phyloP scores from a whole-genome alignment of 176 grass and related monocot genomes.

The Carex cristatella region DNA sequence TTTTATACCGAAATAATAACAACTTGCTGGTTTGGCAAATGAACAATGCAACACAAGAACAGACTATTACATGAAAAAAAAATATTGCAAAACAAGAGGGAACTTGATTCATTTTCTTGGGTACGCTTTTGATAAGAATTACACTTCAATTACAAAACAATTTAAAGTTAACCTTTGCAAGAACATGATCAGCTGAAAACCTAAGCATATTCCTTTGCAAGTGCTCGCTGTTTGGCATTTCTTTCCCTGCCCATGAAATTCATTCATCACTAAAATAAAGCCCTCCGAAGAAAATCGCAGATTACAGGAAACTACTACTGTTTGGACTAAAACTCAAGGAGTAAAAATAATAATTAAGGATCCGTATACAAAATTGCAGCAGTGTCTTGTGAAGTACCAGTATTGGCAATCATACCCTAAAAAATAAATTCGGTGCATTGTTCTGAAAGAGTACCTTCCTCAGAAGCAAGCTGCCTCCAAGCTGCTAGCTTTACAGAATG shows the following conservation, averaged over 20 bases:
- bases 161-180: constrained; percentile 63
- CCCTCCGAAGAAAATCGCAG: background rate
- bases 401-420: background rate
- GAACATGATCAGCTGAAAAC: constrained; percentile 75
- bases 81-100: background rate
- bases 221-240: constrained; percentile 43
- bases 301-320: background rate
- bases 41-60: background rate
- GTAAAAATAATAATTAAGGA: background rate
- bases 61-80: background rate
- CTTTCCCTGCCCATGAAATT: constrained; percentile 51
- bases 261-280: constrained; percentile 1
- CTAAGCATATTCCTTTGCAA: constrained; percentile 65
- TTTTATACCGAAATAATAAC: background rate
- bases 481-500: constrained; percentile 70
- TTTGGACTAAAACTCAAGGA: constrained; percentile 4
- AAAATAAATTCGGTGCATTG: background rate
- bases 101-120: background rate
- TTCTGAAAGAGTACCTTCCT: constrained; percentile 56
- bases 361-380: background rate
- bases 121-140: background rate
- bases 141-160: background rate
- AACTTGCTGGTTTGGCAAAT: background rate
- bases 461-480: constrained; percentile 93
- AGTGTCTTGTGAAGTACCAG: background rate